Conservation (phyloP, 371 early-diverging fungal species). For the Saksenaea oblongispora region DNA sequence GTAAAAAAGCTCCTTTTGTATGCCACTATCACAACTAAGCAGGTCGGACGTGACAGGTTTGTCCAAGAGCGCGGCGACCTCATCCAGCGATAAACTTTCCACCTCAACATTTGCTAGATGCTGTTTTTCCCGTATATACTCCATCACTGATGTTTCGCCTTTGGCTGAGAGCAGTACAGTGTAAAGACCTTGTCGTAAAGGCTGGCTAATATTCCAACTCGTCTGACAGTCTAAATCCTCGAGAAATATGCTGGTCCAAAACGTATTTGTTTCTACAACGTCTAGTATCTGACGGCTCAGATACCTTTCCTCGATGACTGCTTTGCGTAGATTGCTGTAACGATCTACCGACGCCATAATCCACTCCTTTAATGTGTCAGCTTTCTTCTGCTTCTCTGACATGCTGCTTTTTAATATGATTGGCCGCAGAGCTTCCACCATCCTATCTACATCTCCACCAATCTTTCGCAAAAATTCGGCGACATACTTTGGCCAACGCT, state of each 20-base stretch:
- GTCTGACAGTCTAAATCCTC: constrained; percentile 53
- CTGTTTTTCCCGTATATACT: constrained; percentile 40
- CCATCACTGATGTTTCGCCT: constrained; percentile 9
- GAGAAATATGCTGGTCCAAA: constrained; percentile 57
- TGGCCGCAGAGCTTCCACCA: constrained; percentile 16
- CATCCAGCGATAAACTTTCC: background rate
- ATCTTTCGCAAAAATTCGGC: constrained; percentile 24
- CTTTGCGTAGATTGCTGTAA: constrained; percentile 12
- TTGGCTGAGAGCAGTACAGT: constrained; percentile 16
- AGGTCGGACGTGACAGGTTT: background rate
- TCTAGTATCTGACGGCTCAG: constrained; percentile 49
- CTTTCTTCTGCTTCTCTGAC: constrained; percentile 20
- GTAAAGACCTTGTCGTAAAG: constrained; percentile 51
- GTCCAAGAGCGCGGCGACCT: background rate
- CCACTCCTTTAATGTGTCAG: constrained; percentile 22
- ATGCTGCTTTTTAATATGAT: constrained; percentile 21
- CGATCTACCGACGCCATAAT: constrained; percentile 28
- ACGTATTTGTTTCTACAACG: constrained; percentile 38
- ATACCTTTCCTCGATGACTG: background rate
- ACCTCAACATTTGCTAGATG: constrained; percentile 20
- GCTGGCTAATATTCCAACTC: constrained; percentile 49
- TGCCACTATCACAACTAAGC: background rate
- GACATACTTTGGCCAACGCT: constrained; percentile 34
- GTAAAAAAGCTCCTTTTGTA: constrained; percentile 5
- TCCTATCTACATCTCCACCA: constrained; percentile 6